Conservation (phyloP, 2,329 filamentous ascomycete genomes). For the Phaeophleospora eucalypticola region DNA sequence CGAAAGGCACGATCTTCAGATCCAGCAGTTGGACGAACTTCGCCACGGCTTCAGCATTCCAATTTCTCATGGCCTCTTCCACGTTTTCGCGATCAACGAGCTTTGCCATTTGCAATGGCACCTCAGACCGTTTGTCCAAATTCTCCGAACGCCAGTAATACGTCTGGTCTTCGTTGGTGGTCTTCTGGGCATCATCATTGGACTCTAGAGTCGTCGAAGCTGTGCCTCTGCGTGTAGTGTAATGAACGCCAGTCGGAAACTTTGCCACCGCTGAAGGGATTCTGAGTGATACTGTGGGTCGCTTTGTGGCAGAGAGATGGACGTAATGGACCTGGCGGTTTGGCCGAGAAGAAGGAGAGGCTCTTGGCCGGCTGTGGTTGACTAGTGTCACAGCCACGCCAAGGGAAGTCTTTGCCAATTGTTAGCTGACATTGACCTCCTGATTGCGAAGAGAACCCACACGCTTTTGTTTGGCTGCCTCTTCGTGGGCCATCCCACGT, state of each 20-base stretch:
- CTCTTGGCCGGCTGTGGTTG: background rate
- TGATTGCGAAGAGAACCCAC: background rate
- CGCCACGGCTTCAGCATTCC: conserved; percentile 6
- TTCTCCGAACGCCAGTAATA: background rate
- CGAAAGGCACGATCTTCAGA: conserved; percentile 4
- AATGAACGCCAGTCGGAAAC: background rate
- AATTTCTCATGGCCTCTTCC: conserved; percentile 6
- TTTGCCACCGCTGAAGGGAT: background rate
- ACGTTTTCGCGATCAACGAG: conserved; percentile 7
- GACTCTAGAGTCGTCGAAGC: background rate
- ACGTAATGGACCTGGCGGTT: background rate
- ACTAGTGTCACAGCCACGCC: background rate
- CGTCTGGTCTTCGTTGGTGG: background rate
- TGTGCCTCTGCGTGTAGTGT: background rate
- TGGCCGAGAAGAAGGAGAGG: background rate
- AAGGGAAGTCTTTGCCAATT: background rate
- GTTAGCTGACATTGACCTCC: background rate
- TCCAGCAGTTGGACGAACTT: conserved; percentile 7
- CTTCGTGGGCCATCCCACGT: background rate
- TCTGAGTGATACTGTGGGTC: background rate
- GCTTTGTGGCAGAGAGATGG: conserved; percentile 3
- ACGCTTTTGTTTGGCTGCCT: background rate
- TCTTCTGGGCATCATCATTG: background rate
- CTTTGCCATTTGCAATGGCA: background rate
- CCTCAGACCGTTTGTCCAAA: background rate